Evolutionary conservation across 2,329 filamentous ascomycete species (phyloP).

Genomic region (Torrubiellomyces zombiae): DNA sequence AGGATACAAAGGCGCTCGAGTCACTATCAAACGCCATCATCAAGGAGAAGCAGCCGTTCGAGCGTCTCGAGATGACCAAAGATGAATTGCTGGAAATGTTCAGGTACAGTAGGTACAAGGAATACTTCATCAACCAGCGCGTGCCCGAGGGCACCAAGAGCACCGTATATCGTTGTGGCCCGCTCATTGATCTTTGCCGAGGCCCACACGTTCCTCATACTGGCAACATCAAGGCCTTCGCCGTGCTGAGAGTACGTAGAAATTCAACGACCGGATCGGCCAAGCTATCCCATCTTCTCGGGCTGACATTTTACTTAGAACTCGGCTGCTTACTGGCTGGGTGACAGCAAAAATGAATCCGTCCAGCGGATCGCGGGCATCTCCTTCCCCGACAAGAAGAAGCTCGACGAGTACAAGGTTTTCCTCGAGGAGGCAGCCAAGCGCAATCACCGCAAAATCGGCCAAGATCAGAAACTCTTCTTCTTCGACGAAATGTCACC

Average conservation of each 20-base stretch:
- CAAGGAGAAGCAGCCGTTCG: constrained; percentile 93
- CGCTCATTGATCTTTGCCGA: constrained; percentile 85
- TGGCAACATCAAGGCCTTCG: constrained; percentile 83
- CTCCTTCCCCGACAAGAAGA: constrained; percentile 90
- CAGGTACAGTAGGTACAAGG: constrained; percentile 94
- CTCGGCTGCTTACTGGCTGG: constrained; percentile 71
- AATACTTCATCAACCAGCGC: constrained; percentile 66
- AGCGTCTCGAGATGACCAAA: constrained; percentile 77
- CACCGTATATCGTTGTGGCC: constrained; percentile 88
- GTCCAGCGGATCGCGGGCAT: constrained; percentile 94
- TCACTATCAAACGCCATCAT: constrained; percentile 66
- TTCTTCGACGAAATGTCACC: constrained; percentile 94
- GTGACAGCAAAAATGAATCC: constrained; percentile 84
- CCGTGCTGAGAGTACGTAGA: constrained; percentile 56
- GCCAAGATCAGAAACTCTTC: constrained; percentile 90
- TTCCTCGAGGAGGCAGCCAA: constrained; percentile 97
- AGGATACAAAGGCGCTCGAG: constrained; percentile 79
- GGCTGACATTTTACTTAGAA: constrained; percentile 33
- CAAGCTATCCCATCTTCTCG: background rate
- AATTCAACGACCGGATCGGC: too few relatives aligned
- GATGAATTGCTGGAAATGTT: constrained; percentile 89
- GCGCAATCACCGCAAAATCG: constrained; percentile 86
- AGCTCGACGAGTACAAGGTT: constrained; percentile 81
- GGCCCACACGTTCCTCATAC: constrained; percentile 89
- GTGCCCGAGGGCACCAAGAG: constrained; percentile 73